Evolutionary conservation across 257 asterid genomes (phyloP).

Genomic region (Solanum tacnaense): DNA sequence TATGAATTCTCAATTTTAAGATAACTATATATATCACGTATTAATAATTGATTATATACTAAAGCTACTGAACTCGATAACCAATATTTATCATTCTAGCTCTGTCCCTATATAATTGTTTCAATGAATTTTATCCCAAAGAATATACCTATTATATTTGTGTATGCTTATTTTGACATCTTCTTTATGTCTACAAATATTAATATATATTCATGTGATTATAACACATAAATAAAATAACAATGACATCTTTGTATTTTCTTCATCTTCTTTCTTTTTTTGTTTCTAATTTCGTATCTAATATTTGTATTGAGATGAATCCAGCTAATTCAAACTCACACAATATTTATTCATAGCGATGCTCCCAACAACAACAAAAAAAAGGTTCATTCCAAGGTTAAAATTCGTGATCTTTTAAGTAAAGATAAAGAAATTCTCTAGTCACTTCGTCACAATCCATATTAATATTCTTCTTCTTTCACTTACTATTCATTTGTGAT

Average conservation of each 20-base stretch:
- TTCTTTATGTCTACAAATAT: background rate
- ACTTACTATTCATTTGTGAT: background rate
- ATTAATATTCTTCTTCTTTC: background rate
- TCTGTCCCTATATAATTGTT: background rate
- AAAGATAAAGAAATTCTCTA: background rate
- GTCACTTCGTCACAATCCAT: background rate
- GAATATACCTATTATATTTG: conserved; percentile 9
- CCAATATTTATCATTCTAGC: background rate
- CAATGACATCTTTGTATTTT: background rate
- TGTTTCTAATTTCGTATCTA: background rate
- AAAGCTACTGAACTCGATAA: too few relatives aligned
- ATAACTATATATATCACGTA: too few relatives aligned
- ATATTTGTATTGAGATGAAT: too few relatives aligned
- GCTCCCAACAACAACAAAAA: background rate
- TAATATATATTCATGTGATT: background rate
- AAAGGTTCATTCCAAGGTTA: too few relatives aligned
- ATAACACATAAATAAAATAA: background rate
- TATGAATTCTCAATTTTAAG: too few relatives aligned
- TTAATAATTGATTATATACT: too few relatives aligned
- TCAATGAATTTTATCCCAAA: background rate
- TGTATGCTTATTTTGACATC: conserved; percentile 11
- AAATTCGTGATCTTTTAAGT: too few relatives aligned
- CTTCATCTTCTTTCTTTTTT: background rate
- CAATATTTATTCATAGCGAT: background rate
- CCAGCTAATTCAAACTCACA: background rate